phyloP scores from a whole-genome alignment of 352 stramenopile species.

The Globisporangium emineosum region DNA sequence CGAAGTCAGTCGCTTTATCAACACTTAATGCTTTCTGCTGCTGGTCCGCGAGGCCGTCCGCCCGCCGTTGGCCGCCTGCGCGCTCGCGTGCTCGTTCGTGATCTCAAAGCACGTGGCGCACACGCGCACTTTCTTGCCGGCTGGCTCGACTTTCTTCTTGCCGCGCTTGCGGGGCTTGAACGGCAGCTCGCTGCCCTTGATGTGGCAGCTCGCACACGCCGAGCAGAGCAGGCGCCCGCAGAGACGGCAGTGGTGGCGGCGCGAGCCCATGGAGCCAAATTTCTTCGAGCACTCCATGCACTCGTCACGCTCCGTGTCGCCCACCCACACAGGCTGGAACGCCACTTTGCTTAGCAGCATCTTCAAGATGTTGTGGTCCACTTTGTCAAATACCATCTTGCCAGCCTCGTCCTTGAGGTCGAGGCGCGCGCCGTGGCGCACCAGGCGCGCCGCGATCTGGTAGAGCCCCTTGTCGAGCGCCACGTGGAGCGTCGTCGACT shows the following conservation, averaged over 20 bases:
- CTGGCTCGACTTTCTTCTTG: conserved; percentile 47
- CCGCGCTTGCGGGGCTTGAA: conserved; percentile 46
- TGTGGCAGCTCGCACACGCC: conserved; percentile 35
- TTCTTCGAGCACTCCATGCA: conserved; percentile 66
- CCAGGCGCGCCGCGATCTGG: conserved; percentile 47
- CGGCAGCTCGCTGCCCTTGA: conserved; percentile 34
- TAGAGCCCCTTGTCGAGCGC: conserved; percentile 53
- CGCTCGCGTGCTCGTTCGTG: conserved; percentile 5
- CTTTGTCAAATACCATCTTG: conserved; percentile 69
- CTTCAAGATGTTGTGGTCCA: conserved; percentile 35
- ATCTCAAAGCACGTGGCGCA: conserved; percentile 74
- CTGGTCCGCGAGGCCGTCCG: conserved; percentile 14
- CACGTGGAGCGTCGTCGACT: conserved; percentile 61
- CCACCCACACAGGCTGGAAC: conserved; percentile 47
- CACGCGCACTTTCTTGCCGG: conserved; percentile 58
- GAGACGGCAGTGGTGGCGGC: conserved; percentile 59
- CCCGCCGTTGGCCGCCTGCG: neutral
- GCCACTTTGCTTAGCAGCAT: conserved; percentile 51
- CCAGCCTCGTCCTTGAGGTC: conserved; percentile 57
- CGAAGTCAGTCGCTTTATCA: neutral
- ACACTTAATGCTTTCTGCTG: neutral
- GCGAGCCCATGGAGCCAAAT: conserved; percentile 35
- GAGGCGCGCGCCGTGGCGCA: conserved; percentile 49
- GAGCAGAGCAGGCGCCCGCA: conserved; percentile 56
- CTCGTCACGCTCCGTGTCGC: conserved; percentile 35